Evolutionary conservation across 768 basidiomycete species (phyloP).

Genomic region (Lactarius akahatsu): DNA sequence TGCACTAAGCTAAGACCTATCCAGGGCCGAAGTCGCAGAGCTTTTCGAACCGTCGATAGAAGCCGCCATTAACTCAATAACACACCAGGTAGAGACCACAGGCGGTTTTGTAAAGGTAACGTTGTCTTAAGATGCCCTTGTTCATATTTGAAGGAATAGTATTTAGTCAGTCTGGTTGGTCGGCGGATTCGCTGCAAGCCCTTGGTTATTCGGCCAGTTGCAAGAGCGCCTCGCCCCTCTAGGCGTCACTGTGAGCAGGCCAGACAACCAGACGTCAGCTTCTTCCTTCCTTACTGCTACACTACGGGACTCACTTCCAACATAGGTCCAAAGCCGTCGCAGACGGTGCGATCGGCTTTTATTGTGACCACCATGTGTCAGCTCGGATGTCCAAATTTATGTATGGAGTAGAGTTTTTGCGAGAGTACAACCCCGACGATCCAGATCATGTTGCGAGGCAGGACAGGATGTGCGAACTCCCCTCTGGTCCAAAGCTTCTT

Average conservation of each 20-base stretch:
- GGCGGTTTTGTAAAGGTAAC: slow-evolving; percentile 62
- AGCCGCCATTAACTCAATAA: slow-evolving; percentile 68
- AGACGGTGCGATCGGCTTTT: slow-evolving; percentile 81
- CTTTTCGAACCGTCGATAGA: slow-evolving; percentile 79
- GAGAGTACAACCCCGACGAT: slow-evolving; percentile 63
- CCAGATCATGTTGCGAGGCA: slow-evolving; percentile 64
- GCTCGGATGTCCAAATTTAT: slow-evolving; percentile 76
- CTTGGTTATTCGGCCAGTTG: slow-evolving; percentile 75
- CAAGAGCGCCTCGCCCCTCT: slow-evolving; percentile 62
- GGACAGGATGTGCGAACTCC: slow-evolving; percentile 68
- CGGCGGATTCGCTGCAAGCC: slow-evolving; percentile 80
- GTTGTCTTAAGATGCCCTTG: slow-evolving; percentile 8
- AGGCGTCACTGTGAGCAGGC: slow-evolving; percentile 64
- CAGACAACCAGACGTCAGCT: slow-evolving; percentile 75
- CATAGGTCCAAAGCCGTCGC: slow-evolving; percentile 80
- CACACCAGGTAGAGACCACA: slow-evolving; percentile 66
- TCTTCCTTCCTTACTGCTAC: slow-evolving; percentile 3
- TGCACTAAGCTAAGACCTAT: not conserved
- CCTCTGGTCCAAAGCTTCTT: slow-evolving; percentile 73
- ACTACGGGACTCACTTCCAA: slow-evolving; percentile 12
- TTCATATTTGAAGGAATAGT: not conserved
- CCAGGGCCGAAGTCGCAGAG: slow-evolving; percentile 55
- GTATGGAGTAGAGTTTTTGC: slow-evolving; percentile 80
- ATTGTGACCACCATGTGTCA: slow-evolving; percentile 81
- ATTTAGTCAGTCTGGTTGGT: slow-evolving; percentile 76